phyloP scores from a whole-genome alignment of 345 rosid genomes.

The Eucalyptus tenuipes region DNA sequence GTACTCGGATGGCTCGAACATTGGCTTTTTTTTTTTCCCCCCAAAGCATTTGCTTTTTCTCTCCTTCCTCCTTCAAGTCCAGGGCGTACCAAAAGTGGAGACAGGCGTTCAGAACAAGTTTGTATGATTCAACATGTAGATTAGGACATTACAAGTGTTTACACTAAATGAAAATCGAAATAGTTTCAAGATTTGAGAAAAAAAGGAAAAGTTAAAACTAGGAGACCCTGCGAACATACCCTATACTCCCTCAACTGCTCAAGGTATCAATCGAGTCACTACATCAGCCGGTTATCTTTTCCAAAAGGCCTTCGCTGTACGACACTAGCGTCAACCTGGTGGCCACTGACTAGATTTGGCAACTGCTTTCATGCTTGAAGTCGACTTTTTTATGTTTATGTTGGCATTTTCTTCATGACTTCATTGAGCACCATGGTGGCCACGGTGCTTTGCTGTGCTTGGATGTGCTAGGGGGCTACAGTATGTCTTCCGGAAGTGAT shows the following conservation, averaged over 20 bases:
- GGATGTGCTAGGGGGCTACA: too few relatives aligned
- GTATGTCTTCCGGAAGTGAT: too few relatives aligned
- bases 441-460: too few relatives aligned
- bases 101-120: constrained; percentile 74
- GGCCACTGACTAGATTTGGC: too few relatives aligned
- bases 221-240: not conserved
- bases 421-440: too few relatives aligned
- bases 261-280: not conserved
- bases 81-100: constrained; percentile 83
- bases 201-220: not conserved
- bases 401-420: not conserved
- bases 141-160: not conserved
- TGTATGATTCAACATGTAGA: not conserved
- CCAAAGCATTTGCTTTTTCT: constrained; percentile 39
- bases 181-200: not conserved
- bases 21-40: constrained; percentile 42
- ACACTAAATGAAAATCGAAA: not conserved
- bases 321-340: too few relatives aligned
- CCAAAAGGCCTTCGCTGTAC: not conserved
- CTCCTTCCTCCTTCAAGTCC: constrained; percentile 85
- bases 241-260: not conserved
- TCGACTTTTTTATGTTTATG: not conserved
- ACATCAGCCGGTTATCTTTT: not conserved
- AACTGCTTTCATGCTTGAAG: not conserved
- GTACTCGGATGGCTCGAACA: constrained; percentile 80